Percentiles rank a stretch among this genome's conserved stretches.
Conservation (phyloP, 116 monocot species). For the Posidonia oceanica region DNA sequence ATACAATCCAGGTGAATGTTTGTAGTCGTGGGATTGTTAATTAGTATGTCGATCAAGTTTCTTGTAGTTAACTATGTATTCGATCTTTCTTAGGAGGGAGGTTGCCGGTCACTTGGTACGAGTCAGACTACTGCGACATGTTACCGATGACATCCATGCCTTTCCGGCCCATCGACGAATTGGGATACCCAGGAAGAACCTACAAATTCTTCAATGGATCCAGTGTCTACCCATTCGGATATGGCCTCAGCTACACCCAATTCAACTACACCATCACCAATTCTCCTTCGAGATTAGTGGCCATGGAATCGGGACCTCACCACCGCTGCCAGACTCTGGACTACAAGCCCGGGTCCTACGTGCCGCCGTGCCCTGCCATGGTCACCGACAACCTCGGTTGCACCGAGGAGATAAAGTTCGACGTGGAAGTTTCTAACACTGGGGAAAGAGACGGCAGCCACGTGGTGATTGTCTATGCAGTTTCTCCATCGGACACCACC, state of each 20-base stretch:
- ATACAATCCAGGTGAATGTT: no score
- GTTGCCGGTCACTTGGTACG: no score
- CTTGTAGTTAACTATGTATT: no score
- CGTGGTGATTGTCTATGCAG: slow-evolving; percentile 19
- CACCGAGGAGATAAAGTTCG: slow-evolving; percentile 3
- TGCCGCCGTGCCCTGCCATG: slow-evolving; percentile 1
- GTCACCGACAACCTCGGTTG: slow-evolving; percentile 6
- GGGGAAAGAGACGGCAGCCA: not conserved
- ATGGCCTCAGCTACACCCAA: slow-evolving; percentile 33
- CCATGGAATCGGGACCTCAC: not conserved
- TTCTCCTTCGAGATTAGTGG: not conserved
- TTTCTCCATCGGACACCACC: slow-evolving; percentile 4
- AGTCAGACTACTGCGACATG: not conserved
- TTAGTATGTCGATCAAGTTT: no score
- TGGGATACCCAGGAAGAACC: slow-evolving; percentile 39
- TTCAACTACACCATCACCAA: slow-evolving; percentile 18
- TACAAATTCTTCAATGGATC: slow-evolving; percentile 38
- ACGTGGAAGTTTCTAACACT: no score
- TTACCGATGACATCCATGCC: slow-evolving; percentile 34
- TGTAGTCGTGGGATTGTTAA: no score
- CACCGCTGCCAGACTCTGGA: slow-evolving; percentile 12
- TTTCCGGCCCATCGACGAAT: slow-evolving; percentile 12
- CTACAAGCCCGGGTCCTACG: not conserved
- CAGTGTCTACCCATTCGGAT: slow-evolving; percentile 29
- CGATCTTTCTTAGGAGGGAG: no score